These are phyloP conservation scores for Xylariaceae sp. DNA, from an alignment of 2,329 filamentous ascomycete species.

Conservation along the genomic window DNA sequence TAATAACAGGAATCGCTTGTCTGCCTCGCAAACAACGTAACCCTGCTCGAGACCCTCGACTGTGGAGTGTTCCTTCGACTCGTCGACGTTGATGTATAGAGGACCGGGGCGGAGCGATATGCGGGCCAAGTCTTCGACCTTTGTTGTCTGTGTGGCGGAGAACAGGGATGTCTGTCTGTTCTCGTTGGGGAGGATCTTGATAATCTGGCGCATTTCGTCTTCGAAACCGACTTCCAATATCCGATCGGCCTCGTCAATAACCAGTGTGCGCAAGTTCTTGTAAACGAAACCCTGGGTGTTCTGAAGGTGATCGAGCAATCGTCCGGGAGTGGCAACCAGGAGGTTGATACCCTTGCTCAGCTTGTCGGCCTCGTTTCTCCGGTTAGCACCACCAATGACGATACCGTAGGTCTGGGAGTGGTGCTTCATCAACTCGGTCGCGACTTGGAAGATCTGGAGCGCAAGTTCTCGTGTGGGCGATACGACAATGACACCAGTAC, in stretches of 20 bases:
- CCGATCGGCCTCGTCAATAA: slow-evolving; percentile 95
- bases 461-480: slow-evolving; percentile 91
- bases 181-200: slow-evolving; percentile 85
- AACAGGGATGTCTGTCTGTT: slow-evolving; percentile 96
- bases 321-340: slow-evolving; percentile 86
- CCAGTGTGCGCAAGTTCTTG: slow-evolving; percentile 63
- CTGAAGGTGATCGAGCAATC: slow-evolving; percentile 87
- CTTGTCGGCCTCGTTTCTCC: slow-evolving; percentile 88
- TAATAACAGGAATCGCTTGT: slow-evolving; percentile 87
- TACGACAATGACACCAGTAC: slow-evolving; percentile 85
- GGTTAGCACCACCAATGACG: slow-evolving; percentile 90
- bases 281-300: slow-evolving; percentile 77
- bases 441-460: slow-evolving; percentile 93
- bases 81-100: slow-evolving; percentile 94
- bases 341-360: slow-evolving; percentile 91
- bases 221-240: slow-evolving; percentile 98
- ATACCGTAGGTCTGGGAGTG: slow-evolving; percentile 95
- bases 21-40: slow-evolving; percentile 87
- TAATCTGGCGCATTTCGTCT: slow-evolving; percentile 94
- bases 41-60: slow-evolving; percentile 93
- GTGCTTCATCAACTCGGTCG: slow-evolving; percentile 79
- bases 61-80: slow-evolving; percentile 82
- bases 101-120: slow-evolving; percentile 89
- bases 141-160: slow-evolving; percentile 95
- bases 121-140: slow-evolving; percentile 92